Percentiles rank a stretch among this genome's conserved stretches.
These are phyloP conservation scores for Talaromyces sp. DNA, from an alignment of 2,329 filamentous ascomycete species.

Conservation along the genomic window DNA sequence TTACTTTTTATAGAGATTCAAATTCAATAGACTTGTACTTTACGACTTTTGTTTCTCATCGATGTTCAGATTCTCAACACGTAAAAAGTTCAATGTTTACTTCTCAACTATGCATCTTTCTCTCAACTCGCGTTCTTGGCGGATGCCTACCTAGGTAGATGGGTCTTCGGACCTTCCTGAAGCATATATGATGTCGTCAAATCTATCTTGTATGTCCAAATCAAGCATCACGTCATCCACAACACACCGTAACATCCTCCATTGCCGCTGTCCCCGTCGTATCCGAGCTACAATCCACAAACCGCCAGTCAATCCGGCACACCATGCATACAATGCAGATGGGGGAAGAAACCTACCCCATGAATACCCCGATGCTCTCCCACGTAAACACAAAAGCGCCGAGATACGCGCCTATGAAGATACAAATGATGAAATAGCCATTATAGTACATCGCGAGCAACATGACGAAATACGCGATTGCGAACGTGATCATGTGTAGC, in stretches of 20 bases:
- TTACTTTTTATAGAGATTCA: neutral
- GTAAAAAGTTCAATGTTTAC: too few species aligned
- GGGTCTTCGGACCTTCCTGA: too few species aligned
- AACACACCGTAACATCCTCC: constrained; percentile 18
- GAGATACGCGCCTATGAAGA: constrained; percentile 71
- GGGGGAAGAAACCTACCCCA: constrained; percentile 2
- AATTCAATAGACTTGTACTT: neutral
- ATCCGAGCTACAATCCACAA: constrained; percentile 1
- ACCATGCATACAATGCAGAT: neutral
- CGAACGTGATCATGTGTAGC: constrained; percentile 68
- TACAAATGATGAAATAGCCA: constrained; percentile 74
- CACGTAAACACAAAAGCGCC: constrained; percentile 72
- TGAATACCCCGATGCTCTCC: constrained; percentile 44
- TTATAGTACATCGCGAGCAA: constrained; percentile 62
- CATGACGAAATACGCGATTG: constrained; percentile 77
- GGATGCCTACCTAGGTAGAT: too few species aligned
- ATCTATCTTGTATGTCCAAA: neutral
- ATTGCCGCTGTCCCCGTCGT: constrained; percentile 6
- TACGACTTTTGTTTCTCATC: neutral
- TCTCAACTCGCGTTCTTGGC: too few species aligned
- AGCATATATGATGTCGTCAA: neutral
- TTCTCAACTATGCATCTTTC: too few species aligned
- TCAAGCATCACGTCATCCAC: constrained; percentile 8
- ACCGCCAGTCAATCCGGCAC: neutral
- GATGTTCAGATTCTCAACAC: too few species aligned